Conservation (phyloP, 73 alveolate species). For the Uronychia setigera region DNA sequence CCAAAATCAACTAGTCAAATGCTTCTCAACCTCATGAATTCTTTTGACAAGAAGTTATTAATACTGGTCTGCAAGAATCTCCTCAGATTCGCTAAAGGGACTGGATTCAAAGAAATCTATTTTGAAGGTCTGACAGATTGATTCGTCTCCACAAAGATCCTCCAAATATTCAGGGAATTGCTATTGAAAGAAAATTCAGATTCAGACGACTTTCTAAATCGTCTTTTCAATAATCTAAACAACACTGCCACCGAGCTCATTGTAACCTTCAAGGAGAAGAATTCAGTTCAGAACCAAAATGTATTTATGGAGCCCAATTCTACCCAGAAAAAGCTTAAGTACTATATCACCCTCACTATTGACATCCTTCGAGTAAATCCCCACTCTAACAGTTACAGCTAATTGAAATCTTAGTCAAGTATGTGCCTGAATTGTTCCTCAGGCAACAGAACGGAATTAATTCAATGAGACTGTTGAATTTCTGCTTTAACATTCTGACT, state of each 20-base stretch:
- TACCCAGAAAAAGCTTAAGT: not conserved
- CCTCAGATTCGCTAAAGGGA: constrained; percentile 46
- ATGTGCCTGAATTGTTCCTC: not conserved
- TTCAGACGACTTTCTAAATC: constrained; percentile 41
- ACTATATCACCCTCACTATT: not conserved
- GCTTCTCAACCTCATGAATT: constrained; percentile 6
- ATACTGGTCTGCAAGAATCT: constrained; percentile 28
- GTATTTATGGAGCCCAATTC: not conserved
- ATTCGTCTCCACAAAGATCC: constrained; percentile 9
- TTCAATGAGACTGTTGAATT: not conserved
- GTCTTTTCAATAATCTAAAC: constrained; percentile 34
- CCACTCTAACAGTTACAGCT: not conserved
- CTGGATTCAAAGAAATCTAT: constrained; percentile 47
- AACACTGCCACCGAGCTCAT: constrained; percentile 39
- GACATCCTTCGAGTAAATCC: not conserved
- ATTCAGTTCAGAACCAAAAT: no score
- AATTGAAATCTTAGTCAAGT: not conserved
- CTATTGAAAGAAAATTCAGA: constrained; percentile 15
- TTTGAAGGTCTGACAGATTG: constrained; percentile 12
- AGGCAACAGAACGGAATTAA: not conserved
- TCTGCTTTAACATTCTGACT: not conserved
- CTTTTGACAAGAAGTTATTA: constrained; percentile 39
- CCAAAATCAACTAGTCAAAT: constrained; percentile 7
- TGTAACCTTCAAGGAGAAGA: constrained; percentile 48
- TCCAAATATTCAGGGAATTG: constrained; percentile 17